Conservation (phyloP, 192 early-diverging fungal genomes). For the Backusella morwellensis region DNA sequence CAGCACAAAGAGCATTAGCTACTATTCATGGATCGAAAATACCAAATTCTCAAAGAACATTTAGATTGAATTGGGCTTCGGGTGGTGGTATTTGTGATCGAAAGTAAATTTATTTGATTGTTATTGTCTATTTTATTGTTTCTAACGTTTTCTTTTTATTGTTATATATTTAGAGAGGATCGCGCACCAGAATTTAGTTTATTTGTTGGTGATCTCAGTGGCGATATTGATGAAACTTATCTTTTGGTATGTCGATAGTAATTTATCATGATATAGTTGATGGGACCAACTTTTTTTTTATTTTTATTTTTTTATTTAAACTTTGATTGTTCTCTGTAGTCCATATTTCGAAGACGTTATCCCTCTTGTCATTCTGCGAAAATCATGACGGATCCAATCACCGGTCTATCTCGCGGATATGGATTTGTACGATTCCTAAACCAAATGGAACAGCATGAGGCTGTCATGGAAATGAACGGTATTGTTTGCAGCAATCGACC, state of each 20-base stretch:
- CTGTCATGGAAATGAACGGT: conserved; percentile 90
- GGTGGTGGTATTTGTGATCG: conserved; percentile 64
- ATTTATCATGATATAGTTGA: conserved; percentile 5
- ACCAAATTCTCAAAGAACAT: conserved; percentile 74
- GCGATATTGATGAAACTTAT: conserved; percentile 84
- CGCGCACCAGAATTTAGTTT: conserved; percentile 80
- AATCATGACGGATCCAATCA: conserved; percentile 85
- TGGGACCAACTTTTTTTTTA: background rate
- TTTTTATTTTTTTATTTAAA: background rate
- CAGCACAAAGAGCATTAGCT: conserved; percentile 71
- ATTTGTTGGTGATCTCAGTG: conserved; percentile 93
- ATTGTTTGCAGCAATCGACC: conserved; percentile 73
- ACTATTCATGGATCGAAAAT: conserved; percentile 78
- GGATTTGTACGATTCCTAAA: conserved; percentile 92
- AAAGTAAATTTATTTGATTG: conserved; percentile 37
- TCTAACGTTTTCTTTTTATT: background rate
- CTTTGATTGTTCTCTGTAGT: conserved; percentile 32
- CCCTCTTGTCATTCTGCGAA: conserved; percentile 85
- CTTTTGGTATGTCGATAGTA: conserved; percentile 55
- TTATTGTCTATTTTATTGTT: background rate
- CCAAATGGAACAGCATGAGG: conserved; percentile 86
- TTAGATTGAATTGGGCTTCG: conserved; percentile 95
- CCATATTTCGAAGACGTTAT: conserved; percentile 83
- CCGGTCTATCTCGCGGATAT: conserved; percentile 80
- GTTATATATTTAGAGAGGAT: conserved; percentile 37